These are phyloP conservation scores for Colletotrichum lupini DNA, from an alignment of 2,329 filamentous ascomycete species.

Conservation along the genomic window DNA sequence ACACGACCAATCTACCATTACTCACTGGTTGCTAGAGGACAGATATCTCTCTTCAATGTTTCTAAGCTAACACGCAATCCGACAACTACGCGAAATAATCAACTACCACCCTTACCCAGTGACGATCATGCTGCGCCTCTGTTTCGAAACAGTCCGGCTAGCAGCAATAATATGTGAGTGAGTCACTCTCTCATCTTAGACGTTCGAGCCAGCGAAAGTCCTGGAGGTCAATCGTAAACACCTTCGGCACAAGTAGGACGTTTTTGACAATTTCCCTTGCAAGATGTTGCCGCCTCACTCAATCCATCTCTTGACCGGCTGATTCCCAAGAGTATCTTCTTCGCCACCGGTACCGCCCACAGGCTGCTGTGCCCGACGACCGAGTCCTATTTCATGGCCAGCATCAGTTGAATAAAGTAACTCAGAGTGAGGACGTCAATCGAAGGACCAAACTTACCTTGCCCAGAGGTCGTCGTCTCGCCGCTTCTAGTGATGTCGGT, in stretches of 20 bases:
- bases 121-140: constrained; percentile 1
- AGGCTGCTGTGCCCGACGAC: neutral
- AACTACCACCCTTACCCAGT: neutral
- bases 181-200: neutral
- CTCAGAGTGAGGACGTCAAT: neutral
- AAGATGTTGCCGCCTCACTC: neutral
- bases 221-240: neutral
- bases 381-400: neutral
- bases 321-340: neutral
- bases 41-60: neutral
- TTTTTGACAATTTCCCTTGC: neutral
- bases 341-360: neutral
- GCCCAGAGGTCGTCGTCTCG: neutral
- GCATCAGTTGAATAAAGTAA: neutral
- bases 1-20: neutral
- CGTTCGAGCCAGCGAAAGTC: neutral
- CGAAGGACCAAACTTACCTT: neutral
- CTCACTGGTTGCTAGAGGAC: neutral
- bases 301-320: neutral
- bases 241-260: neutral
- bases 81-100: neutral
- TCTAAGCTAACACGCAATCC: neutral
- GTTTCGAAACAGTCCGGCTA: neutral
- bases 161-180: neutral
- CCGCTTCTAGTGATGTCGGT: neutral